Base-by-base conservation (phyloP, 331 rosid genomes). In the Prunus yedoensis region DNA sequence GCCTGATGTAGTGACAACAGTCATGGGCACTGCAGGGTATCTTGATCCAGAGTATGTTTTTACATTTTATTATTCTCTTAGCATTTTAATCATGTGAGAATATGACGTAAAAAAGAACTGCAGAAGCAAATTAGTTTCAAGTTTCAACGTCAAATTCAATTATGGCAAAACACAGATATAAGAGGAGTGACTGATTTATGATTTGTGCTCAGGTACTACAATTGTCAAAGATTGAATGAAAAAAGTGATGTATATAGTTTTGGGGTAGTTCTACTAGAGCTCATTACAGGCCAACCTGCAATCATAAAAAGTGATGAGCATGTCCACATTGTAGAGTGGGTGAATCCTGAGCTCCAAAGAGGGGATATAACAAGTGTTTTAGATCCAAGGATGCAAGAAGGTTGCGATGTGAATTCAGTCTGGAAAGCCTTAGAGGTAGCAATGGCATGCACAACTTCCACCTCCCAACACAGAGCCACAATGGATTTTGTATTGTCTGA, bases 21-120 rank as follows among this genome's bases (percentile, higher is more conserved):
- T 88, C 59, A 79, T 90, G 93, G 91, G 96, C n/a, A 91, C 96
- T 10, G 88, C 84, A 69, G 96, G 93, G 28, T 91, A 88, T 89
- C 91, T 88, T 67, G 96, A 91, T 62, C 96, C 96, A 56, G 90
- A 86, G 96, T 88, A 80, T 59, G 87, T 75, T 62, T 41, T 35
- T 52, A 11, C 38, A 10, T 51, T 21, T 56, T 45, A 32, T 10
- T 15, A 2, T 56, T 69, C 4, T 41, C 43, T 18, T 3, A 68
- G 21, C 51, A 60, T 51, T 68, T 20, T 71, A 2, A 1, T 73
- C 30, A 60, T 59, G 8, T 12, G 18, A 20, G 4, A 17, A 45
- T 23, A 15, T 8, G 64, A 32, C 1, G 58, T 52, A 57, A 3
- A 21, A 20, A 0, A 25, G 5, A 57, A 21, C 14, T 38, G 9